Evolutionary conservation across 176 grass and related monocot genomes (phyloP), one percentile per base, ranked within the genome.

Genomic region (Ensete ventricosum): DNA sequence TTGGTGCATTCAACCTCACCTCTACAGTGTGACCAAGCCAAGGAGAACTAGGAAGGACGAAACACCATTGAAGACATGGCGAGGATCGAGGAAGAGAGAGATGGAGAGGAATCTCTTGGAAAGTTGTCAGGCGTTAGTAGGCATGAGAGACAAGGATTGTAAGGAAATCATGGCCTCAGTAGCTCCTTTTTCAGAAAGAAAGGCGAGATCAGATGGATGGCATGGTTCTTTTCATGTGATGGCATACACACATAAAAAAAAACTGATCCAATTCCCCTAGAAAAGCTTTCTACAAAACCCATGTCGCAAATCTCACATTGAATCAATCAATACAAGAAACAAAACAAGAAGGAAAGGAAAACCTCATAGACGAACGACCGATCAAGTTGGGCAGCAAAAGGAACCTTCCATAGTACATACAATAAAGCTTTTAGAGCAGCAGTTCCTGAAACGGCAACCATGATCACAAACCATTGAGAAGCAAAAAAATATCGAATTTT

Each of bases 61-160:
- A 48, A 43, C 34, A 43, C 34, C 34, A 43, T 43, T 43, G 16
- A 11, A 57, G 51, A 16, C 11, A 23, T 1, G 9, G 50, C 16
- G 13, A 55, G 72, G 53, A n/a, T 48, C 2, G 11, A 70, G n/a
- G 14, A 52, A 19, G 48, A 50, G 67, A 51, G 29, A 68, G 67
- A 12, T 4, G 17, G 72, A 57, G 52, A 74, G 72, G 72, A 55
- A 74, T 57, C 72, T 74, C 17, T 21, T 54, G 11, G 8, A 74
- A 74, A 55, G 72, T 54, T 74, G 72, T 27, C 72, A 57, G 72
- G 72, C 72, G 27, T 55, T 9, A 55, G 72, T 14, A 58, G 72
- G 53, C 72, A 74, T 55, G 72, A 74, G 52, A 74, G 72, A 74
- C 72, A 57, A 58, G 72, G 13, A 74, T 55, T 74, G 72, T 55